These are phyloP conservation scores for Seiridium unicorne DNA, from an alignment of 2,329 filamentous ascomycete genomes.

Conservation along the genomic window DNA sequence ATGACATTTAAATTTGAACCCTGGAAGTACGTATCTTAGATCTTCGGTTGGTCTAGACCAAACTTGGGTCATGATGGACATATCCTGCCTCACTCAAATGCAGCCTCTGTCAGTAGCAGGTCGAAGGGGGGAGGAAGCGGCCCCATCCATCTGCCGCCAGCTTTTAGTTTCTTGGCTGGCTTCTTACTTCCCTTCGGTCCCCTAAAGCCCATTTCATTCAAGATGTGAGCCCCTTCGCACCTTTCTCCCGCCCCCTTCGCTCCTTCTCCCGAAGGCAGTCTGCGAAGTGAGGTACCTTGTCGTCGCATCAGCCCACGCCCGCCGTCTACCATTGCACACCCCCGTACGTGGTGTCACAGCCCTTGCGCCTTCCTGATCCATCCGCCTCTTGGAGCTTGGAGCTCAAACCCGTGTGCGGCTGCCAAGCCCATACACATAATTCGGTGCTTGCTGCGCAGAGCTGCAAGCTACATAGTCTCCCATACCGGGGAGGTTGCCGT, in stretches of 20 bases:
- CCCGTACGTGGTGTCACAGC: background rate
- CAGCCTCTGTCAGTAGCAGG: background rate
- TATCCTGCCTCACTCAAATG: background rate
- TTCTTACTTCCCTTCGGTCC: background rate
- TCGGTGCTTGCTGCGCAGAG: background rate
- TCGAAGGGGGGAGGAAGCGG: no score
- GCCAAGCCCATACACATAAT: background rate
- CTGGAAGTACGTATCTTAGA: background rate
- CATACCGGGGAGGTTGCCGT: no score
- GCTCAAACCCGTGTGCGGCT: background rate
- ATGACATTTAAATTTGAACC: background rate
- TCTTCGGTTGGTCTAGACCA: slow-evolving; percentile 1
- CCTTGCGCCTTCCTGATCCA: slow-evolving; percentile 1
- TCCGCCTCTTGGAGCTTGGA: background rate
- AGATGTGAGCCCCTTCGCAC: slow-evolving; percentile 4
- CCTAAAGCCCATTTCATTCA: slow-evolving; percentile 1
- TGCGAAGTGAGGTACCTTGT: background rate
- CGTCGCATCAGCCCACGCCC: background rate
- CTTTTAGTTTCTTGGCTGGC: slow-evolving; percentile 10
- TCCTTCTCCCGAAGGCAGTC: background rate
- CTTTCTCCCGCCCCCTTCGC: background rate
- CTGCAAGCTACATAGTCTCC: no score
- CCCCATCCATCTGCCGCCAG: background rate
- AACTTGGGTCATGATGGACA: slow-evolving; percentile 2
- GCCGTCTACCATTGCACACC: background rate